Evolutionary conservation across 331 rosid genomes (phyloP), one percentile per base, ranked within the genome.

Genomic region (Prunus yedoensis): DNA sequence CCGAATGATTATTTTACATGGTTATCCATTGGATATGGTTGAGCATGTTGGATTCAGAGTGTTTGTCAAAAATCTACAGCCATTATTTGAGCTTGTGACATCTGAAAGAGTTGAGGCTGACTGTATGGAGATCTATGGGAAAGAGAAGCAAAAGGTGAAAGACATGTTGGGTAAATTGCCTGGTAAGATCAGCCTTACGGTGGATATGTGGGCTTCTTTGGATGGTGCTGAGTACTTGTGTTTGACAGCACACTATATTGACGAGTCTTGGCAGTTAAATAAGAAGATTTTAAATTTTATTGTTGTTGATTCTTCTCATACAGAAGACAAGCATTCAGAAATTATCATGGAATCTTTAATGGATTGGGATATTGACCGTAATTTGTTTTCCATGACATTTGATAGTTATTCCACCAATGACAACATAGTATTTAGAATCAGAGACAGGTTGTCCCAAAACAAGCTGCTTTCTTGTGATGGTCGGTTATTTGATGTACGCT

Each of bases 311-410:
- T 90, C 91, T 79, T 88, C 88, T 82, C 88, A 84, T 23, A 89
- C 98, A 13, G 97, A 89, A 82, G 97, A 96, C 80, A 75, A 82
- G 83, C 94, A 87, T 75, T 87, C 97, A 32, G 96, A 93, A 66
- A 83, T 89, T 67, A 86, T 96, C 81, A 92, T 91, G 90, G 49
- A 84, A 46, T 87, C 97, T 66, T 75, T 96, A 68, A 96, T 93
- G 91, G 98, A 92, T 73, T 96, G 99, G 99, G 99, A 96, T 87
- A 88, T 93, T 68, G 98, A 96, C 70, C 93, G 98, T 1, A 96
- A 96, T 71, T 81, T 93, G 81, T 93, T 89, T 74, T 92, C 98
- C 74, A 87, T 96, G 93, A 88, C 92, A 54, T 84, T 93, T 84
- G 97, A 96, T 84, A 84, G 84, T 80, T 84, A 77, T 76, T 87